Evolutionary conservation across 192 early-diverging fungal species (phyloP), one percentile per base, ranked within the genome.

Genomic region (Gonapodya sp.): DNA sequence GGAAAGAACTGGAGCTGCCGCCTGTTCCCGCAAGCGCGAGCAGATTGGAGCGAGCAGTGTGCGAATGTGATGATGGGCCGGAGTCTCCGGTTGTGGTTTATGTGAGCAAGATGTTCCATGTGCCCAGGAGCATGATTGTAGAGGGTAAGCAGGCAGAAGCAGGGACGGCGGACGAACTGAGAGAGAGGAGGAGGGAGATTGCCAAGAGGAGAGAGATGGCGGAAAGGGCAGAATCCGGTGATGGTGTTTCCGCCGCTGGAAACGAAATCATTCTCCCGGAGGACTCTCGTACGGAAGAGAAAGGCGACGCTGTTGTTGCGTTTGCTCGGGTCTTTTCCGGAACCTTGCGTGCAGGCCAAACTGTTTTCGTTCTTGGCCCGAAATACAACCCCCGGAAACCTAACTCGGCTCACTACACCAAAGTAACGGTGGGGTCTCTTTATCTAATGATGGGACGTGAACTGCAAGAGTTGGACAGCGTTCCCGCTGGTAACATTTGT

Each of bases 371-470:
- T 0, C 84, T 99, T 73, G 95, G 95, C 73, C 98, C 98, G 64
- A 99, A 98, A 85, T 98, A 94, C 84, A 90, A 95, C 64, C 93
- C 94, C 0, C 46, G 77, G 2, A 79, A 85, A 34, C 89, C 88
- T 30, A 78, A 82, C 0, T 78, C 79, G n/a, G 8, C 46, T 8
- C 79, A 87, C 81, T 82, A 83, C 2, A 89, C 92, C 35, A 89
- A 95, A 82, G 86, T 97, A 32, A 92, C 85, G 0, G 90, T 98
- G 35, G 84, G 93, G 36, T 88, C 87, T 36, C 85, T 99, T 46
- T 99, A 95, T 78, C 87, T 99, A 88, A 90, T 98, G 85, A 99
- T 99, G 98, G 98, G 98, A 1, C 88, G 95, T 34, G 98, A 99
- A 72, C 85, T 99, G 78, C 91, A 94, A 81, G 86, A 86, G 30